A percentile compares a stretch with the other conserved stretches of the same genome.
phyloP scores from a whole-genome alignment of 495 filamentous ascomycete genomes.

The Cryomyces minteri region DNA sequence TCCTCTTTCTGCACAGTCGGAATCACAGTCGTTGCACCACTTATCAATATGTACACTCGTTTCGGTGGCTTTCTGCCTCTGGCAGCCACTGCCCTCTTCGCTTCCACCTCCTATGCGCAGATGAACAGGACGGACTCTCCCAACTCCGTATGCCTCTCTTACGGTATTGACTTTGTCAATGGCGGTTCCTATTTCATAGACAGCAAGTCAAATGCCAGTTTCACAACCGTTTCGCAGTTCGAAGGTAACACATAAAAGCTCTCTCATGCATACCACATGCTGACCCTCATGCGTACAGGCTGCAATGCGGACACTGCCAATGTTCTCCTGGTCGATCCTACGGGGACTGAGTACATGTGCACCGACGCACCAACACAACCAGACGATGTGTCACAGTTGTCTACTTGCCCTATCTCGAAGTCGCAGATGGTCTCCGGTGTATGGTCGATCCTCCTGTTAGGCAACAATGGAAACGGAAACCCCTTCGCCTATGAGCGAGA shows the following conservation, averaged over 20 bases:
- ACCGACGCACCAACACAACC: background rate
- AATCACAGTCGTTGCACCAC: background rate
- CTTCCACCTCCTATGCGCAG: background rate
- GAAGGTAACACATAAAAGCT: background rate
- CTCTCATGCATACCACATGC: background rate
- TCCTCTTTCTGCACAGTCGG: background rate
- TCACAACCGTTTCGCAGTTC: slow-evolving; percentile 6
- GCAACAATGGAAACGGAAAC: slow-evolving; percentile 2
- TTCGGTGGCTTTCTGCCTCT: background rate
- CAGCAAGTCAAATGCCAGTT: slow-evolving; percentile 1
- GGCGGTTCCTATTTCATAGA: slow-evolving; percentile 8
- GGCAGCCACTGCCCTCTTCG: background rate
- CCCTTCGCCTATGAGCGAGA: slow-evolving; percentile 6
- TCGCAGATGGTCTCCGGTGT: slow-evolving; percentile 3
- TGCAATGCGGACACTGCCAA: slow-evolving; percentile 3
- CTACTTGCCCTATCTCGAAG: slow-evolving; percentile 4
- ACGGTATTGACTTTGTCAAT: slow-evolving; percentile 4
- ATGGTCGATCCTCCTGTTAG: slow-evolving; percentile 3
- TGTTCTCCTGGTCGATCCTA: slow-evolving; percentile 2
- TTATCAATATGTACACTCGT: background rate
- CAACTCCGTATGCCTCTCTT: slow-evolving; percentile 1
- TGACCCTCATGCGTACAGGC: background rate
- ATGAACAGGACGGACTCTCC: background rate
- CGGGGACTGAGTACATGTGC: slow-evolving; percentile 4
- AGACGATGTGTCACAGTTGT: background rate